These are phyloP conservation scores for Fusarium liriodendri DNA, from an alignment of 2,329 filamentous ascomycete species.

Conservation along the genomic window DNA sequence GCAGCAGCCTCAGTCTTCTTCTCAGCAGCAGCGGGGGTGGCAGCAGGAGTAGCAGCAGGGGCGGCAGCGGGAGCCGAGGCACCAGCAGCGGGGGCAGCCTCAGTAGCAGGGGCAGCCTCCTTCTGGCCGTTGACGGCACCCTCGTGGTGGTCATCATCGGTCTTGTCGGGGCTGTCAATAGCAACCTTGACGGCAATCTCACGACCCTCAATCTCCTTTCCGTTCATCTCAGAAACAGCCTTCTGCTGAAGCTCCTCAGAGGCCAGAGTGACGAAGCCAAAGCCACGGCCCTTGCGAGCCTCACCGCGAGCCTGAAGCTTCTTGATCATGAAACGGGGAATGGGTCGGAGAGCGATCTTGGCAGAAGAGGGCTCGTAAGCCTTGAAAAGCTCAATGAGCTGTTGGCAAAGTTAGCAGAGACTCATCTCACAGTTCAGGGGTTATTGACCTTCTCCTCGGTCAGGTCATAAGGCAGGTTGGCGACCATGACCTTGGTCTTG, in stretches of 20 bases:
- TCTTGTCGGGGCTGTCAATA: slow-evolving; percentile 99
- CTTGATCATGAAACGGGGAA: slow-evolving; percentile 99
- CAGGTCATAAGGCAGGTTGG: slow-evolving; percentile 98
- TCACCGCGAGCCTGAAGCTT: slow-evolving; percentile 99
- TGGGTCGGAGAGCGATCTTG: slow-evolving; percentile 98
- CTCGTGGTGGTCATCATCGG: slow-evolving; percentile 77
- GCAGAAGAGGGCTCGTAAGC: slow-evolving; percentile 92
- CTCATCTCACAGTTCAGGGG: neutral
- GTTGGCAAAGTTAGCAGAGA: slow-evolving; percentile 38
- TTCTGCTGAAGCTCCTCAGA: slow-evolving; percentile 98
- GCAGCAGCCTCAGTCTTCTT: slow-evolving; percentile 40
- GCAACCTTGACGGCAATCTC: slow-evolving; percentile 99
- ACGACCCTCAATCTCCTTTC: slow-evolving; percentile 97
- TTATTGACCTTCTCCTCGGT: slow-evolving; percentile 90
- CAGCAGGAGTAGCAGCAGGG: slow-evolving; percentile 10
- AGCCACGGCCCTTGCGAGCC: slow-evolving; percentile 98
- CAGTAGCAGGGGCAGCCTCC: slow-evolving; percentile 47
- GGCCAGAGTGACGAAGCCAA: slow-evolving; percentile 96
- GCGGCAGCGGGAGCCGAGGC: slow-evolving; percentile 37
- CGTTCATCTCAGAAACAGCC: slow-evolving; percentile 98
- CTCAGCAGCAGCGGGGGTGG: slow-evolving; percentile 37
- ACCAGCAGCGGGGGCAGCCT: slow-evolving; percentile 34
- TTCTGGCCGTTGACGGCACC: slow-evolving; percentile 58
- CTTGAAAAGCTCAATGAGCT: slow-evolving; percentile 98
- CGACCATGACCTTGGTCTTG: slow-evolving; percentile 99